A percentile compares a stretch with the other conserved stretches of the same genome.
phyloP scores from a whole-genome alignment of 306 rosid species.

The Medicago ruthenica region DNA sequence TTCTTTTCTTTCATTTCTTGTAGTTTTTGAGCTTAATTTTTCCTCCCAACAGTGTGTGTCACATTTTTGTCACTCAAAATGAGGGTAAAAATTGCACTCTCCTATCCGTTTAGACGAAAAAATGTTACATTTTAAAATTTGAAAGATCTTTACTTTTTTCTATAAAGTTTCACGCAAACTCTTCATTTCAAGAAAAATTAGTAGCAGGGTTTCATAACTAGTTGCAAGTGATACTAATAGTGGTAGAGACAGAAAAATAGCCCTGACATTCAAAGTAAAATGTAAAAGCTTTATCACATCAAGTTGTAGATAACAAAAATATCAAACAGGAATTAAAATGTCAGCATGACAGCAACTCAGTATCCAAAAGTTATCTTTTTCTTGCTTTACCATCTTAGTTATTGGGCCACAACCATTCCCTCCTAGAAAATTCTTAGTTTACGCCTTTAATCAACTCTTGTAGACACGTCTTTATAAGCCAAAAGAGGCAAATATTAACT shows the following conservation, averaged over 20 bases:
- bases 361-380: not conserved
- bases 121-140: too few species aligned
- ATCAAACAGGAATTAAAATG: not conserved
- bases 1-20: too few species aligned
- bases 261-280: not conserved
- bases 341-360: not conserved
- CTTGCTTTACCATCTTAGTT: not conserved
- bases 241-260: not conserved
- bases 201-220: too few species aligned
- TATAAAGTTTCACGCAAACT: too few species aligned
- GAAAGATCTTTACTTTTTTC: too few species aligned
- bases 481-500: too few species aligned
- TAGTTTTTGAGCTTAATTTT: not conserved
- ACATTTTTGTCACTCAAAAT: constrained; percentile 20
- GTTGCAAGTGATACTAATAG: too few species aligned
- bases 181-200: too few species aligned
- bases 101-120: not conserved
- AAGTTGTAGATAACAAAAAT: not conserved
- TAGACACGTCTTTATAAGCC: too few species aligned
- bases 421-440: too few species aligned
- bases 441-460: too few species aligned
- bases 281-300: too few species aligned
- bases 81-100: not conserved
- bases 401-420: not conserved
- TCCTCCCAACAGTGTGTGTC: constrained; percentile 8